These are phyloP conservation scores for Hypoxylon cercidicola DNA, from an alignment of 495 filamentous ascomycete species.

Conservation along the genomic window DNA sequence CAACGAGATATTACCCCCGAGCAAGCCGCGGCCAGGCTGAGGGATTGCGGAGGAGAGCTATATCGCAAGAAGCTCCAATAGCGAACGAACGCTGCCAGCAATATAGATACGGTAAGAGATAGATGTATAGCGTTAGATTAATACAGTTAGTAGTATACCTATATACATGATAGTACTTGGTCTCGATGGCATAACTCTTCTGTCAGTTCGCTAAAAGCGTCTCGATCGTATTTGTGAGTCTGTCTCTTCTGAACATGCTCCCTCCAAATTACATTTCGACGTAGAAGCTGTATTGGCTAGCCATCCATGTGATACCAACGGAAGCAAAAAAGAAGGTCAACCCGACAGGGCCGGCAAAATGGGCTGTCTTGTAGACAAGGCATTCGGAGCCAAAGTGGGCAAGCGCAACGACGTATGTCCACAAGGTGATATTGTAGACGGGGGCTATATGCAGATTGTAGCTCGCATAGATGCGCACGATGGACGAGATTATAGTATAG, in stretches of 20 bases:
- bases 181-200: not conserved
- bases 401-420: constrained; percentile 82
- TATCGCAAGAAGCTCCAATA: constrained; percentile 76
- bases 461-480: constrained; percentile 85
- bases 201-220: not conserved
- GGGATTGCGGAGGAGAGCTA: constrained; percentile 78
- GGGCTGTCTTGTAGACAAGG: constrained; percentile 76
- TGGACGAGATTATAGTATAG: constrained; percentile 81
- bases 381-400: constrained; percentile 86
- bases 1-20: constrained; percentile 98
- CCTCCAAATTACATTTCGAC: constrained; percentile 48
- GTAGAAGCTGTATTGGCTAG: constrained; percentile 73
- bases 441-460: constrained; percentile 79
- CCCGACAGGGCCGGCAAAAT: constrained; percentile 72
- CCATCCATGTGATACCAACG: constrained; percentile 82
- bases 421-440: constrained; percentile 80
- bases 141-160: constrained; percentile 22
- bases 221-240: not conserved
- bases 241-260: not conserved
- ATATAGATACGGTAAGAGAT: not conserved
- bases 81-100: not conserved
- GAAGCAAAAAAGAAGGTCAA: constrained; percentile 80
- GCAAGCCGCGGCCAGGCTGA: constrained; percentile 84
- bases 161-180: constrained; percentile 8
- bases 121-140: constrained; percentile 11